Evolutionary conservation across 2,329 filamentous ascomycete species (phyloP).

Genomic region (Fusarium robinianum): DNA sequence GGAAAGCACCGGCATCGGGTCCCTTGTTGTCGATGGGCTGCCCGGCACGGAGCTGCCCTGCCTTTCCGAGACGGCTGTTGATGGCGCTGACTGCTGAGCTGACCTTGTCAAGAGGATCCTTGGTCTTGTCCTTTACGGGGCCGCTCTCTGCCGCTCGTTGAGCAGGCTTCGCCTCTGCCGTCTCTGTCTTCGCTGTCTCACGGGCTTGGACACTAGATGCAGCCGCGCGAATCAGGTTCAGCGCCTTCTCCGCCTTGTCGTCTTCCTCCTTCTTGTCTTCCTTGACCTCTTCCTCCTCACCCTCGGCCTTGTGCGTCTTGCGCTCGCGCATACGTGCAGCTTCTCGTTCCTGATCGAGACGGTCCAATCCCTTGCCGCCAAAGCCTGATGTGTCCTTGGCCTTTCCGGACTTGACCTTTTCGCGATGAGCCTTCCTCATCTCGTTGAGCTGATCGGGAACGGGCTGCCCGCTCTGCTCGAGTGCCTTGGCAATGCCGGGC

Average conservation of each 20-base stretch:
- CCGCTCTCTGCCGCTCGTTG: conserved; percentile 59
- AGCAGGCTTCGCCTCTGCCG: conserved; percentile 41
- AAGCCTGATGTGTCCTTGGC: conserved; percentile 90
- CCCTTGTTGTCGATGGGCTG: conserved; percentile 98
- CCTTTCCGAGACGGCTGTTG: conserved; percentile 85
- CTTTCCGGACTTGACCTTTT: conserved; percentile 91
- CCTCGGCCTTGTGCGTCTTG: conserved; percentile 86
- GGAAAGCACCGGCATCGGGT: conserved; percentile 93
- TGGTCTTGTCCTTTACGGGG: conserved; percentile 59
- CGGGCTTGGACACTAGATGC: conserved; percentile 61
- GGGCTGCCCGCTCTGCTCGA: conserved; percentile 87
- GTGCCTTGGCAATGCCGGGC: conserved; percentile 83
- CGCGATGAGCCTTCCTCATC: conserved; percentile 74
- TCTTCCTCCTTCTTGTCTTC: conserved; percentile 76
- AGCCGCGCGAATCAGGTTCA: conserved; percentile 66
- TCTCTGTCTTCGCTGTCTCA: conserved; percentile 53
- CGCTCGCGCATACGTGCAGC: conserved; percentile 83
- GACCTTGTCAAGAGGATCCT: conserved; percentile 81
- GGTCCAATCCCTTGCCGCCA: conserved; percentile 91
- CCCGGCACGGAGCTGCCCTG: conserved; percentile 85
- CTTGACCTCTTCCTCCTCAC: conserved; percentile 79
- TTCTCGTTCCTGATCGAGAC: conserved; percentile 88
- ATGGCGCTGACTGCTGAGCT: conserved; percentile 90
- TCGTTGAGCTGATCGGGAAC: conserved; percentile 72
- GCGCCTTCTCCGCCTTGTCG: conserved; percentile 71